Conservation (phyloP, 345 rosid species). For the Lumnitzera racemosa region DNA sequence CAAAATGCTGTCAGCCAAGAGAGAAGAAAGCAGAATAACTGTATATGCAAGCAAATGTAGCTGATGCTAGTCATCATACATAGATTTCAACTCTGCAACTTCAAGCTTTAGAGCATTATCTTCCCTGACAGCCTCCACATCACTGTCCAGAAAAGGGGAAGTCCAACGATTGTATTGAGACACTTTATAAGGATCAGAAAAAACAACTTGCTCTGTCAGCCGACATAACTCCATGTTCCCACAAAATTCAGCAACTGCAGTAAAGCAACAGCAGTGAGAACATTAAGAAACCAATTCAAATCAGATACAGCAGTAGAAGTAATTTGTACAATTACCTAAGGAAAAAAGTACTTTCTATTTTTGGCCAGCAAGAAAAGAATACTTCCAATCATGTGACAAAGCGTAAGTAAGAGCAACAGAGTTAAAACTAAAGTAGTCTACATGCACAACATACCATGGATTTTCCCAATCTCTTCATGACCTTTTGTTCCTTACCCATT, state of each 20-base stretch:
- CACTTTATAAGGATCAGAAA: slow-evolving; percentile 83
- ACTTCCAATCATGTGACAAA: too few species aligned
- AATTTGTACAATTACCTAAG: too few species aligned
- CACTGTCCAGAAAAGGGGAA: slow-evolving; percentile 79
- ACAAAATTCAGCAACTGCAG: slow-evolving; percentile 84
- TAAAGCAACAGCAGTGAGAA: slow-evolving; percentile 4
- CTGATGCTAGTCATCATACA: slow-evolving; percentile 28
- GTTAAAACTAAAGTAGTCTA: too few species aligned
- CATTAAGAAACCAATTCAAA: neutral
- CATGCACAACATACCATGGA: too few species aligned
- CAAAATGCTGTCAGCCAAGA: slow-evolving; percentile 3
- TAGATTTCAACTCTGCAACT: slow-evolving; percentile 82
- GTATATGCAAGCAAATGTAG: neutral
- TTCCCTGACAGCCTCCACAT: slow-evolving; percentile 69
- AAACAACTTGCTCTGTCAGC: slow-evolving; percentile 91
- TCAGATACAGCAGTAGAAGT: too few species aligned
- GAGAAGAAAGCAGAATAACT: neutral
- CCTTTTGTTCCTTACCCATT: too few species aligned
- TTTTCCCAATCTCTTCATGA: too few species aligned
- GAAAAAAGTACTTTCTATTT: too few species aligned
- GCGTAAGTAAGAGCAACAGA: too few species aligned
- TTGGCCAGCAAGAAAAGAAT: too few species aligned
- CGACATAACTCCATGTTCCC: slow-evolving; percentile 93
- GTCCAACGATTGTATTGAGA: slow-evolving; percentile 72
- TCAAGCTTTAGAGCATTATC: slow-evolving; percentile 67